Conservation (phyloP, 2,329 filamentous ascomycete species). For the Ophiobolus disseminans region DNA sequence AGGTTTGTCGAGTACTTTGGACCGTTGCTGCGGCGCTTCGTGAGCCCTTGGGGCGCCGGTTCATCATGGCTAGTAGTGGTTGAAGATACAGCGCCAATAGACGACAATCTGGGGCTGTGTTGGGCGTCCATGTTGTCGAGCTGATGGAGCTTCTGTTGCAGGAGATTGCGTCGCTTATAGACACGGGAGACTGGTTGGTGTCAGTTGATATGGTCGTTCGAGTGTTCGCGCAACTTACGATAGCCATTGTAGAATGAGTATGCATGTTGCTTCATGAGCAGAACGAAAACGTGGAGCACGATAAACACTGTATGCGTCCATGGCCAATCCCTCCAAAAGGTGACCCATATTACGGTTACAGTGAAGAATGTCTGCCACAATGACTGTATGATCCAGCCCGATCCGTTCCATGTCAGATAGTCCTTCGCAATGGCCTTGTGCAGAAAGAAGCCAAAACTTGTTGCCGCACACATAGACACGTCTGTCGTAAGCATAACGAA, state of each 20-base stretch:
- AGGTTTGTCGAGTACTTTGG: conserved; percentile 54
- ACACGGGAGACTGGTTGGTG: conserved; percentile 48
- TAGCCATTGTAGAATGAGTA: conserved; percentile 83
- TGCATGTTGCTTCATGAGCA: conserved; percentile 85
- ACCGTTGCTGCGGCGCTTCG: conserved; percentile 43
- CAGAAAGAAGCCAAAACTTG: conserved; percentile 69
- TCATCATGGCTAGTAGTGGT: conserved; percentile 25
- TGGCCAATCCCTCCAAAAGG: conserved; percentile 76
- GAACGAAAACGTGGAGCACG: conserved; percentile 74
- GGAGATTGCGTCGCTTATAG: conserved; percentile 57
- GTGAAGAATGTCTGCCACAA: conserved; percentile 75
- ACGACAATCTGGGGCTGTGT: conserved; percentile 44
- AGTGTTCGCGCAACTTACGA: conserved; percentile 45
- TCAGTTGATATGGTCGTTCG: neutral
- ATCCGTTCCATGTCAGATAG: conserved; percentile 70
- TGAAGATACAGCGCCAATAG: conserved; percentile 4
- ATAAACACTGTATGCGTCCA: conserved; percentile 85
- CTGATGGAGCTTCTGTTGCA: conserved; percentile 61
- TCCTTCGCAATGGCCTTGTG: conserved; percentile 67
- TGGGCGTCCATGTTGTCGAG: conserved; percentile 63
- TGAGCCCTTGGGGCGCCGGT: conserved; percentile 7
- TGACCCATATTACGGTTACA: conserved; percentile 67
- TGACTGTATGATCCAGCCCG: conserved; percentile 78
- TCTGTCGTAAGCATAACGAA: conserved; percentile 66
- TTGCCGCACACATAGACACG: conserved; percentile 71